phyloP scores from a whole-genome alignment of 192 early-diverging fungal species.

The Backusella morwellensis region DNA sequence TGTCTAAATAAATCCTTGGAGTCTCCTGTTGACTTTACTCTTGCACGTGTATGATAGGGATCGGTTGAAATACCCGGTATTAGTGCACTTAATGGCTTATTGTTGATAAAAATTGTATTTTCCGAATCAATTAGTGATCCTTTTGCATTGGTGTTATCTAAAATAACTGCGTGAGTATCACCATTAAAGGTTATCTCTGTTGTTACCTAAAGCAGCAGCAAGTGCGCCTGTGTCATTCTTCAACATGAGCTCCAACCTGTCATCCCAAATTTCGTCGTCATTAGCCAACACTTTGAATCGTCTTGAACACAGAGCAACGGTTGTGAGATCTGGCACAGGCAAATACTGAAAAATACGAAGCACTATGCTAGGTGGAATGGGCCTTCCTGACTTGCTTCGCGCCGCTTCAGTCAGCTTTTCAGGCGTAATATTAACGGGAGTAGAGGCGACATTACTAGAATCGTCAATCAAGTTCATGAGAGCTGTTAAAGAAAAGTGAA shows the following conservation, averaged over 20 bases:
- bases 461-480: slow-evolving; percentile 8
- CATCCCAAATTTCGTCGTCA: slow-evolving; percentile 74
- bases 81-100: slow-evolving; percentile 31
- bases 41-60: slow-evolving; percentile 43
- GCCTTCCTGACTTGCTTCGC: slow-evolving; percentile 4
- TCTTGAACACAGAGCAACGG: slow-evolving; percentile 60
- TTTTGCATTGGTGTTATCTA: slow-evolving; percentile 10
- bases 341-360: slow-evolving; percentile 45
- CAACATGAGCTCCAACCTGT: slow-evolving; percentile 47
- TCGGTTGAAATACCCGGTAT: slow-evolving; percentile 49
- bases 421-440: not conserved
- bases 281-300: slow-evolving; percentile 78
- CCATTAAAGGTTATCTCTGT: not conserved
- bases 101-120: slow-evolving; percentile 29
- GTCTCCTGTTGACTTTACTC: slow-evolving; percentile 44
- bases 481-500: not conserved
- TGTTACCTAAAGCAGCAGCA: slow-evolving; percentile 13
- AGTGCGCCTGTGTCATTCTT: slow-evolving; percentile 18
- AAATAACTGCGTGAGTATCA: not conserved
- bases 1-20: slow-evolving; percentile 61
- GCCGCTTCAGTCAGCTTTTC: not conserved
- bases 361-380: slow-evolving; percentile 43
- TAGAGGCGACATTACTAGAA: not conserved
- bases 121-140: slow-evolving; percentile 19
- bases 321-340: slow-evolving; percentile 43